Conservation (phyloP, 1,284 basidiomycete genomes). For the Ustilago curta region DNA sequence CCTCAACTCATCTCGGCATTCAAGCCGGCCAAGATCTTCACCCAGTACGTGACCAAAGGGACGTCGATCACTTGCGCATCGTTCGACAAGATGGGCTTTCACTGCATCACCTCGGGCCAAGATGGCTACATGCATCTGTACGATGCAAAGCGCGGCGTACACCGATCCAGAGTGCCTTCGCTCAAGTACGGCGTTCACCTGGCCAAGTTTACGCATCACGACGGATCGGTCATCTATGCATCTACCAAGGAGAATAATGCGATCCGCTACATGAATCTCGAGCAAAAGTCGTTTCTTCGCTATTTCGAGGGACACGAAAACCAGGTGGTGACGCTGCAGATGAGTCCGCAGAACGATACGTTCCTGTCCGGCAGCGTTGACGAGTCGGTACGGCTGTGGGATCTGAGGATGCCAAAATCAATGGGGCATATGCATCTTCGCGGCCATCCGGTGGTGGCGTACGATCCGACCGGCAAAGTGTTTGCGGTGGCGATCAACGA, state of each 20-base stretch:
- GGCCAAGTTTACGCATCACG: conserved; percentile 92
- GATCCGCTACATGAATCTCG: conserved; percentile 91
- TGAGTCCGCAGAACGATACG: conserved; percentile 91
- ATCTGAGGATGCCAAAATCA: conserved; percentile 82
- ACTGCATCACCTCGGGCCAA: conserved; percentile 86
- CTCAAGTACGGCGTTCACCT: conserved; percentile 97
- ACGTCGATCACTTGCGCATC: conserved; percentile 79
- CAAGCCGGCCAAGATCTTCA: conserved; percentile 88
- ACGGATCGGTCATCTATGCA: conserved; percentile 85
- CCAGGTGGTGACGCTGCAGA: conserved; percentile 86
- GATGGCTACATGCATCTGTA: conserved; percentile 93
- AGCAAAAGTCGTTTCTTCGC: conserved; percentile 94
- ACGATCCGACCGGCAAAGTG: conserved; percentile 87
- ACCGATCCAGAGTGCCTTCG: conserved; percentile 82
- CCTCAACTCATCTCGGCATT: conserved; percentile 69
- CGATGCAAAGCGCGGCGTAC: conserved; percentile 86
- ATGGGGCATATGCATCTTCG: conserved; percentile 74
- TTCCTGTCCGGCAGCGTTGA: conserved; percentile 95
- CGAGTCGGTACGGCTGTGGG: conserved; percentile 96
- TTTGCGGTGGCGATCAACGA: conserved; percentile 91
- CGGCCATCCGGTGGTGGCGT: conserved; percentile 83
- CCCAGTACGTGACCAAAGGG: conserved; percentile 69
- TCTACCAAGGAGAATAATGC: conserved; percentile 94
- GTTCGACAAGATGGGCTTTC: conserved; percentile 91
- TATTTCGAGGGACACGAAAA: conserved; percentile 94